Conservation (phyloP, 352 stramenopile genomes). For the Phytophthora litchii region DNA sequence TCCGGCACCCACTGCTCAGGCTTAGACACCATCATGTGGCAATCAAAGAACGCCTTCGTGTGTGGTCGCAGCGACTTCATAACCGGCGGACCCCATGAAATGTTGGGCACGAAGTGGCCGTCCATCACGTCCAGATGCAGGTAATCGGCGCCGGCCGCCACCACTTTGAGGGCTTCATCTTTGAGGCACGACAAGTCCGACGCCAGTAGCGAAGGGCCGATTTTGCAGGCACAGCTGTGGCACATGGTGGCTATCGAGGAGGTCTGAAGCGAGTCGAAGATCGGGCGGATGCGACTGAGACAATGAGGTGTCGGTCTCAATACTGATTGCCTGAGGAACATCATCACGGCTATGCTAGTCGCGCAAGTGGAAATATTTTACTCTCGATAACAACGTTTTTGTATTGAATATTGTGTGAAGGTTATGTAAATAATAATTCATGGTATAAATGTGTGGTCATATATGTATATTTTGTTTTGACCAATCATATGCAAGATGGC, state of each 20-base stretch:
- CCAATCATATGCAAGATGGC: constrained; percentile 9
- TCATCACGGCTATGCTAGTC: constrained; percentile 25
- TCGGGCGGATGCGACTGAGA: constrained; percentile 4
- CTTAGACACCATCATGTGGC: constrained; percentile 98
- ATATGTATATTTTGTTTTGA: constrained; percentile 14
- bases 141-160: constrained; percentile 93
- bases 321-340: constrained; percentile 17
- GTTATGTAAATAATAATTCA: too few species aligned
- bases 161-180: constrained; percentile 91
- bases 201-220: constrained; percentile 94
- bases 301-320: constrained; percentile 6
- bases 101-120: constrained; percentile 98
- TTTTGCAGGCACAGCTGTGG: constrained; percentile 84
- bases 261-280: not conserved
- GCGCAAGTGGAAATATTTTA: constrained; percentile 2
- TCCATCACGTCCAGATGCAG: constrained; percentile 99
- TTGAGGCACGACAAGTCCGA: constrained; percentile 95
- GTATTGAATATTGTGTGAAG: constrained; percentile 1
- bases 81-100: constrained; percentile 96
- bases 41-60: constrained; percentile 94
- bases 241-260: constrained; percentile 55
- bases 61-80: constrained; percentile 93
- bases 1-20: constrained; percentile 96
- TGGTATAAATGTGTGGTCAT: too few species aligned
- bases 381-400: not conserved